Evolutionary conservation across 805 yeast genomes (phyloP).

Genomic region (Komagataella populi): DNA sequence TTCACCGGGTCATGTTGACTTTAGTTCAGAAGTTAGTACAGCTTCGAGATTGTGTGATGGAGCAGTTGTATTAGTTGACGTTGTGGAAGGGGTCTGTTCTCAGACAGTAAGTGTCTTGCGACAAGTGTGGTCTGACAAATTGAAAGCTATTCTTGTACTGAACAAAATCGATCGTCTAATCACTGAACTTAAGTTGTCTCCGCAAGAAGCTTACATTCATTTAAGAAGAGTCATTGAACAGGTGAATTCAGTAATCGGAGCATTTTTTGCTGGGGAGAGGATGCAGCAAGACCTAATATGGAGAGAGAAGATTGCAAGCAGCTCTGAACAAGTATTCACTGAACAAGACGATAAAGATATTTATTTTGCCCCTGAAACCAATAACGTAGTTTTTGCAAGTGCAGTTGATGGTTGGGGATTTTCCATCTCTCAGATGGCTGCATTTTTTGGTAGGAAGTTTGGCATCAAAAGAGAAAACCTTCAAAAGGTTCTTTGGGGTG

Average conservation of each 20-base stretch:
- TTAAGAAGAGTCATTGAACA: constrained; percentile 73
- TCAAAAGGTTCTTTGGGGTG: constrained; percentile 92
- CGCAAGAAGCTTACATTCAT: constrained; percentile 78
- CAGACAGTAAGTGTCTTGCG: constrained; percentile 91
- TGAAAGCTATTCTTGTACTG: constrained; percentile 77
- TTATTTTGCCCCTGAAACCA: constrained; percentile 77
- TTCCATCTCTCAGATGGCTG: constrained; percentile 76
- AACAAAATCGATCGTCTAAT: constrained; percentile 86
- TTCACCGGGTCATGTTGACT: constrained; percentile 99
- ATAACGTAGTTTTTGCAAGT: constrained; percentile 80
- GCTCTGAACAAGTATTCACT: constrained; percentile 35
- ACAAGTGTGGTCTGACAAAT: constrained; percentile 89
- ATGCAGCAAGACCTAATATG: constrained; percentile 76
- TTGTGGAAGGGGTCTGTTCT: constrained; percentile 96
- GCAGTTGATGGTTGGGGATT: constrained; percentile 99
- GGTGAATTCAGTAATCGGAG: constrained; percentile 88
- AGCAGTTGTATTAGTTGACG: constrained; percentile 89
- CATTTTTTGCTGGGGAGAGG: constrained; percentile 84
- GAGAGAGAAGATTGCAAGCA: constrained; percentile 40
- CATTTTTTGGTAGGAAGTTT: constrained; percentile 69
- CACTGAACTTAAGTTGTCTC: constrained; percentile 67
- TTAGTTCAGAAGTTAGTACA: constrained; percentile 90
- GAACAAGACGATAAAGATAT: constrained; percentile 72
- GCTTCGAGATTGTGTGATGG: constrained; percentile 96
- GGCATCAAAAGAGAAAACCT: constrained; percentile 74